Conservation (phyloP, 345 rosid species). For the Lumnitzera littorea region DNA sequence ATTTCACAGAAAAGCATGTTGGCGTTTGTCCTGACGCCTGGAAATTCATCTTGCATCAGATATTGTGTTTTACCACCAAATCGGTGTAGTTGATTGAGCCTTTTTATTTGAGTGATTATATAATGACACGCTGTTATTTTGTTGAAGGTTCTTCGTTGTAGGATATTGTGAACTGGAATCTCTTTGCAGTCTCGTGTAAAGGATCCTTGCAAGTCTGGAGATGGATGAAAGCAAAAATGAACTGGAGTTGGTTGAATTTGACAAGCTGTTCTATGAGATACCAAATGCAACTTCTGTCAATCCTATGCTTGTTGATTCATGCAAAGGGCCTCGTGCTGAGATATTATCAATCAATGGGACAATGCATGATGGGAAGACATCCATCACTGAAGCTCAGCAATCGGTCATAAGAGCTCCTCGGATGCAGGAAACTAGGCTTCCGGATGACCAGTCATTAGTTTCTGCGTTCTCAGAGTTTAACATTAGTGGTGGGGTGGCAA, state of each 20-base stretch:
- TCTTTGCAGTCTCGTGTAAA: constrained; percentile 9
- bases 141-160: constrained; percentile 6
- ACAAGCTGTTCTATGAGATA: constrained; percentile 74
- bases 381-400: constrained; percentile 16
- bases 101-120: background rate
- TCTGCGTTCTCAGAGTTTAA: constrained; percentile 44
- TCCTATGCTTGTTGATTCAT: constrained; percentile 31
- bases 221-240: constrained; percentile 58
- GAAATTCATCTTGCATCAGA: no score
- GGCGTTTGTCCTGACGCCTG: no score
- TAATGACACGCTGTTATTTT: background rate
- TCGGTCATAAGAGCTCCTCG: constrained; percentile 23
- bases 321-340: constrained; percentile 22
- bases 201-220: constrained; percentile 7
- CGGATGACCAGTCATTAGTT: constrained; percentile 47
- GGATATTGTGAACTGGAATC: constrained; percentile 9
- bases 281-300: constrained; percentile 64
- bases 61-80: no score
- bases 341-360: constrained; percentile 24
- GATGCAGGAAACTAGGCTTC: constrained; percentile 35
- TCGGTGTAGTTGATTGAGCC: background rate
- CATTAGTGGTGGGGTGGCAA: constrained; percentile 15
- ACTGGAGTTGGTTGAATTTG: constrained; percentile 61
- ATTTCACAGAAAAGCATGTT: no score
- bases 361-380: constrained; percentile 16